Conservation (phyloP, 768 basidiomycete species). For the Neoboletus magnificus region DNA sequence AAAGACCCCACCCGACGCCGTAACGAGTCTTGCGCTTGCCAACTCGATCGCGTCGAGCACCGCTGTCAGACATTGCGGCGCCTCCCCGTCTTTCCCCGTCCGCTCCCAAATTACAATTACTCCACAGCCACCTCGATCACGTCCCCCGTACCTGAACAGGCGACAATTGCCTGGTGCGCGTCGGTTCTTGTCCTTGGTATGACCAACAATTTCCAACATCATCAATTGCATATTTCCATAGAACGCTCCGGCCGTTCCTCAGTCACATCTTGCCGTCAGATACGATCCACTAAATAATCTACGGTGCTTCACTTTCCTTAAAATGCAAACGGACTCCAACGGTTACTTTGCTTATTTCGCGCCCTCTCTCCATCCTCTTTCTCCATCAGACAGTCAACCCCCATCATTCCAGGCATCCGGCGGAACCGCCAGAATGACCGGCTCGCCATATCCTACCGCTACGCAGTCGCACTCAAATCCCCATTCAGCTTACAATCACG, state of each 20-base stretch:
- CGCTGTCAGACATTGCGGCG: conserved; percentile 5
- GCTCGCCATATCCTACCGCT: conserved; percentile 19
- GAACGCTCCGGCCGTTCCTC: conserved; percentile 30
- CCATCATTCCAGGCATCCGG: conserved; percentile 7
- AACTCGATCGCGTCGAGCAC: conserved; percentile 4
- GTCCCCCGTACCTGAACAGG: conserved; percentile 29
- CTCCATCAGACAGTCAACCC: conserved; percentile 8
- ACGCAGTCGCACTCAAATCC: conserved; percentile 20
- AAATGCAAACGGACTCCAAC: conserved; percentile 29
- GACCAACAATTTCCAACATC: conserved; percentile 34
- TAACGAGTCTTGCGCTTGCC: neutral
- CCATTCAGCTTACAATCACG: conserved; percentile 11
- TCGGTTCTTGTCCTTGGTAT: conserved; percentile 31
- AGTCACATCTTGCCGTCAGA: conserved; percentile 21
- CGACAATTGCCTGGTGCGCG: conserved; percentile 30
- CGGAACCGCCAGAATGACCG: conserved; percentile 22
- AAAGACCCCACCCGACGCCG: neutral
- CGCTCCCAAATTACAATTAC: conserved; percentile 28
- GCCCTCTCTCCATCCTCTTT: conserved; percentile 14
- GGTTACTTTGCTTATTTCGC: conserved; percentile 21
- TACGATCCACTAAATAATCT: conserved; percentile 20
- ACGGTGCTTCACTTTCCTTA: conserved; percentile 21
- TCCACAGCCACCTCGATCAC: conserved; percentile 35
- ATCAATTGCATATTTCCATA: conserved; percentile 34
- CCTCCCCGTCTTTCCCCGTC: conserved; percentile 22